phyloP scores from a whole-genome alignment of 106 monocot species.

The Dendrobium catenatum region DNA sequence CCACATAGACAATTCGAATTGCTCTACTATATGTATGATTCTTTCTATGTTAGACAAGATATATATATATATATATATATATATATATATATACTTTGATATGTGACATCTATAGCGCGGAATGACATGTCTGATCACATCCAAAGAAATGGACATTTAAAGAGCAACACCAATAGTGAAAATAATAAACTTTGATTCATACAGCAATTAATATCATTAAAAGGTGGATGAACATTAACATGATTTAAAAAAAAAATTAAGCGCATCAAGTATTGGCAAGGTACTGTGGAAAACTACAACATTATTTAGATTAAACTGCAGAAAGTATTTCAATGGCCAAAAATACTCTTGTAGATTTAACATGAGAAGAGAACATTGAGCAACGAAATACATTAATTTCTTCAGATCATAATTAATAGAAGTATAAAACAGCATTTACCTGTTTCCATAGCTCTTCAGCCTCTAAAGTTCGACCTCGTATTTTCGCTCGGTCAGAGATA shows the following conservation, averaged over 20 bases:
- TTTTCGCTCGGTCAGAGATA: conserved; percentile 92
- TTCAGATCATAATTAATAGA: not conserved
- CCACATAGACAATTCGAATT: no score
- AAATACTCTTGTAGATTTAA: not conserved
- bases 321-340: not conserved
- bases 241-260: not conserved
- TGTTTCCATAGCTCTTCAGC: conserved; percentile 98
- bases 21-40: no score
- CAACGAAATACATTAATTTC: not conserved
- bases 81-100: no score
- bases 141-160: not conserved
- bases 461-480: conserved; percentile 96
- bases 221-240: not conserved
- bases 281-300: not conserved
- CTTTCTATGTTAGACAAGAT: no score
- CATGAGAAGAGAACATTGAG: not conserved
- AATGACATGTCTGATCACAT: not conserved
- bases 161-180: not conserved
- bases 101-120: no score
- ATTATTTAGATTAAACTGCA: not conserved
- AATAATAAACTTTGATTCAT: not conserved
- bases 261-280: not conserved
- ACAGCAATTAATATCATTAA: not conserved
- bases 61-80: no score
- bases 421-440: conserved; percentile 24